Evolutionary conservation across 1,284 basidiomycete genomes (phyloP), one percentile per base, ranked within the genome.

Genomic region (Polyporus tsugae): DNA sequence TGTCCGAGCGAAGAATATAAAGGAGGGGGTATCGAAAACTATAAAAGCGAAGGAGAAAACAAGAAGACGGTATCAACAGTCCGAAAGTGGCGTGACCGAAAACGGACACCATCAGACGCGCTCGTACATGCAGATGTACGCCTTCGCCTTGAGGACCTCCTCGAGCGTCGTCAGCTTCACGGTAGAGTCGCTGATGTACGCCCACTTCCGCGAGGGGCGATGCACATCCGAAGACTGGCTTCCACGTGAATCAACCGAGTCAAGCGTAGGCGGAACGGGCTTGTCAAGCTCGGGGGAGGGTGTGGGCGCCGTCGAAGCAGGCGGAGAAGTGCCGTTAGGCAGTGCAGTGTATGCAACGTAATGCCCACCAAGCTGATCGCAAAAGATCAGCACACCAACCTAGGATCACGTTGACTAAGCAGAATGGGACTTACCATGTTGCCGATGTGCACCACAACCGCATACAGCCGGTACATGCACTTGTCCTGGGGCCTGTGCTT

Each of bases 61-160:
- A 36, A 39, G 29, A 41, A 22, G 35, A 11, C 44, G 39, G 19
- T 5, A 29, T 1, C 42, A 7, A 36, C 17, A 36, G 13, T 36
- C 22, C 10, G 19, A 46, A n/a, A 60, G 57, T 44, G 7, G 33
- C 46, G 25, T 35, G n/a, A 52, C 41, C 39, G 22, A 6, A 19
- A 38, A 33, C 1, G 46, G 17, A 19, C 9, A 33, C 29, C 6
- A 29, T 74, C 61, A 74, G 41, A 91, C 81, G 52, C 91, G 86
- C 82, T 95, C 93, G 78, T 95, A 95, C 88, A 95, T 93, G 79
- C 95, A 92, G 69, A 98, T 87, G 80, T 98, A 98, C 29, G 96
- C 96, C 78, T 94, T 96, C 66, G 92, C 91, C 77, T 91, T 91
- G 73, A 97, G 82, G 7, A 97, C 96, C 78, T 98, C 96, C 53